Evolutionary conservation across 1,284 basidiomycete genomes (phyloP).

Genomic region (Heliocybe sulcata): DNA sequence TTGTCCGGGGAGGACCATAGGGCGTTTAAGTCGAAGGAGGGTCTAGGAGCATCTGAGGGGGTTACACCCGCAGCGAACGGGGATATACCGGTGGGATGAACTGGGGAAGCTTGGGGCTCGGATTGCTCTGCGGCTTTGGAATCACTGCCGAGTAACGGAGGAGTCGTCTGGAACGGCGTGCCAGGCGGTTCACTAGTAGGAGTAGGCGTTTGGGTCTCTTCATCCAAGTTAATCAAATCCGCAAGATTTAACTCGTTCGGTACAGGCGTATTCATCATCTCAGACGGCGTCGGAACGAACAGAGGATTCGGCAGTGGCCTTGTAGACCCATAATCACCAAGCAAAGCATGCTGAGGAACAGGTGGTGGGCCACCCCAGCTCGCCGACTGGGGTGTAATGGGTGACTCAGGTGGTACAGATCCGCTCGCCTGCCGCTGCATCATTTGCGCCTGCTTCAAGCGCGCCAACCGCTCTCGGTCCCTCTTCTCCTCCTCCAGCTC

Average conservation of each 20-base stretch:
- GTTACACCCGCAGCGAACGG: slow-evolving; percentile 43
- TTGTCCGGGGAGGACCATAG: slow-evolving; percentile 43
- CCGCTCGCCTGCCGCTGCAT: slow-evolving; percentile 11
- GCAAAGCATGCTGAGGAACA: slow-evolving; percentile 34
- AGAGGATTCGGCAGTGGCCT: slow-evolving; percentile 28
- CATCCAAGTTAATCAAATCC: slow-evolving; percentile 74
- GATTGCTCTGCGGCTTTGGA: slow-evolving; percentile 14
- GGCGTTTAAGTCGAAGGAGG: slow-evolving; percentile 64
- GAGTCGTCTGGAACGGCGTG: slow-evolving; percentile 11
- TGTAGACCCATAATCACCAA: slow-evolving; percentile 14
- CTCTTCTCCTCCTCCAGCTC: slow-evolving; percentile 54
- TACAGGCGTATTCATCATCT: slow-evolving; percentile 23
- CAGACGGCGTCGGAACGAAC: slow-evolving; percentile 36
- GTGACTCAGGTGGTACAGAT: slow-evolving; percentile 61
- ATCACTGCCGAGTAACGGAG: slow-evolving; percentile 6
- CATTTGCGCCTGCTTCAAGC: slow-evolving; percentile 38
- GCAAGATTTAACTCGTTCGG: slow-evolving; percentile 67
- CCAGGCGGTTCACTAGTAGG: slow-evolving; percentile 7
- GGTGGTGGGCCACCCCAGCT: slow-evolving; percentile 58
- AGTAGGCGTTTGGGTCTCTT: slow-evolving; percentile 38
- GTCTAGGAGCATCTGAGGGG: slow-evolving; percentile 27
- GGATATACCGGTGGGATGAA: slow-evolving; percentile 25
- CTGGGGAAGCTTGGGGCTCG: slow-evolving; percentile 16
- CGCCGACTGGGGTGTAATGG: slow-evolving; percentile 33
- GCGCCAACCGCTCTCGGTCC: slow-evolving; percentile 54